phyloP scores from a whole-genome alignment of 2,329 filamentous ascomycete genomes.

The Clonostachys sp. region DNA sequence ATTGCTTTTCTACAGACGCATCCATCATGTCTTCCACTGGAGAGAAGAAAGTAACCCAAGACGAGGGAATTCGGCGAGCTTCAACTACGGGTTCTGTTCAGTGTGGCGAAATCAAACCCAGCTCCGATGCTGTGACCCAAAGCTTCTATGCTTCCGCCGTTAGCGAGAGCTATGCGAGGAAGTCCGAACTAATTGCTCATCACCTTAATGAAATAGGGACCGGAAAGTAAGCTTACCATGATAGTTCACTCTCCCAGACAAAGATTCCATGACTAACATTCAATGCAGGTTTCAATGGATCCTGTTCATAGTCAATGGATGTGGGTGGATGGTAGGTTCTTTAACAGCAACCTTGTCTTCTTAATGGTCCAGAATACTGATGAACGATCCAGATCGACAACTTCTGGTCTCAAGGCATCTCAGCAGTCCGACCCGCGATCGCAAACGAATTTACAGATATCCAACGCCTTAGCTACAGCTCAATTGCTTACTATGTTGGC shows the following conservation, averaged over 20 bases:
- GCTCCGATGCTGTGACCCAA: slow-evolving; percentile 9
- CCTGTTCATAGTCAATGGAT: slow-evolving; percentile 37
- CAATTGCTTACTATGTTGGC: slow-evolving; percentile 30
- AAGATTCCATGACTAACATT: no score
- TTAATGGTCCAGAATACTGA: no score
- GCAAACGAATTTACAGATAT: slow-evolving; percentile 26
- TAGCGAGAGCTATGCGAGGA: slow-evolving; percentile 20
- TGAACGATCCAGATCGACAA: slow-evolving; percentile 21
- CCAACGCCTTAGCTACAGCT: slow-evolving; percentile 19
- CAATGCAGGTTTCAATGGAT: slow-evolving; percentile 30
- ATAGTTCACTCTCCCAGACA: not conserved
- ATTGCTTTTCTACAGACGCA: no score
- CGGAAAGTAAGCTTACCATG: slow-evolving; percentile 20
- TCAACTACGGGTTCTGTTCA: no score
- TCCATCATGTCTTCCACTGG: no score
- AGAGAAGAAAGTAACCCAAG: no score
- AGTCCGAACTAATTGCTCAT: slow-evolving; percentile 22
- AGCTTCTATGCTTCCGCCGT: slow-evolving; percentile 29
- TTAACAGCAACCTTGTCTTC: no score
- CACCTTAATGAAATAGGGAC: slow-evolving; percentile 21
- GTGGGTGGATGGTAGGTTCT: slow-evolving; percentile 31
- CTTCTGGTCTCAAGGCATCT: slow-evolving; percentile 29
- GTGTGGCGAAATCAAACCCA: no score
- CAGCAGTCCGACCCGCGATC: slow-evolving; percentile 22
- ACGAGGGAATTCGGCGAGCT: no score